These are phyloP conservation scores for Grammothele lineata DNA, from an alignment of 768 basidiomycete species.

Conservation along the genomic window DNA sequence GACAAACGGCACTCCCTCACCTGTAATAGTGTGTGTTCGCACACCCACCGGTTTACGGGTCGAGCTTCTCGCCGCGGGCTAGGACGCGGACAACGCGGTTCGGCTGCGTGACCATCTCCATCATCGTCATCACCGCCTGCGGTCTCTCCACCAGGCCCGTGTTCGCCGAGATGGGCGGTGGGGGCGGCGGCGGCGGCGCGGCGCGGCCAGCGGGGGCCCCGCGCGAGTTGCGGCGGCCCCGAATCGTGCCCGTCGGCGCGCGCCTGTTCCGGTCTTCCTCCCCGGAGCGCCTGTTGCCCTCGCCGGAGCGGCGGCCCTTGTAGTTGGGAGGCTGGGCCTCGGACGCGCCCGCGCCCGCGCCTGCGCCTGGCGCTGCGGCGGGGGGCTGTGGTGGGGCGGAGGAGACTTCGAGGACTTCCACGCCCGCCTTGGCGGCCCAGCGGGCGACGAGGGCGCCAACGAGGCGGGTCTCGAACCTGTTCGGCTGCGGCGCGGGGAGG, in stretches of 20 bases:
- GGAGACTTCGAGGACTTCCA: conserved; percentile 53
- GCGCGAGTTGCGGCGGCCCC: conserved; percentile 22
- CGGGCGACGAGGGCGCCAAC: conserved; percentile 56
- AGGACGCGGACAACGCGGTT: conserved; percentile 75
- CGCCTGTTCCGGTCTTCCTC: conserved; percentile 26
- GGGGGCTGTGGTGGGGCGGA: conserved; percentile 26
- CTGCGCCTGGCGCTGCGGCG: background rate
- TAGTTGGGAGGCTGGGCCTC: background rate
- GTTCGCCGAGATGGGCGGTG: conserved; percentile 6
- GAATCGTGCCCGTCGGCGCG: conserved; percentile 9
- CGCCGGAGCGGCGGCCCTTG: conserved; percentile 18
- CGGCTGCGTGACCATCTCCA: conserved; percentile 70
- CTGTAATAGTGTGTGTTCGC: background rate
- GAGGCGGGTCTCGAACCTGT: conserved; percentile 62
- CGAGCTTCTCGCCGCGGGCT: conserved; percentile 81
- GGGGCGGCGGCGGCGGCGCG: conserved; percentile 2
- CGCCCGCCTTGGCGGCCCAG: conserved; percentile 65
- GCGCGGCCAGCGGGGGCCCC: conserved; percentile 3
- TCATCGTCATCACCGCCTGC: conserved; percentile 76
- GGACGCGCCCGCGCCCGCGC: background rate
- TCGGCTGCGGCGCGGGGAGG: conserved; percentile 54
- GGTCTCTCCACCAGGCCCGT: conserved; percentile 68
- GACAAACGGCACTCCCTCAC: background rate
- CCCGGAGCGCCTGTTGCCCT: conserved; percentile 22
- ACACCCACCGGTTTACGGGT: conserved; percentile 32